These are phyloP conservation scores for Pharus latifolius DNA, from an alignment of 176 grass and related monocot species.

Conservation along the genomic window DNA sequence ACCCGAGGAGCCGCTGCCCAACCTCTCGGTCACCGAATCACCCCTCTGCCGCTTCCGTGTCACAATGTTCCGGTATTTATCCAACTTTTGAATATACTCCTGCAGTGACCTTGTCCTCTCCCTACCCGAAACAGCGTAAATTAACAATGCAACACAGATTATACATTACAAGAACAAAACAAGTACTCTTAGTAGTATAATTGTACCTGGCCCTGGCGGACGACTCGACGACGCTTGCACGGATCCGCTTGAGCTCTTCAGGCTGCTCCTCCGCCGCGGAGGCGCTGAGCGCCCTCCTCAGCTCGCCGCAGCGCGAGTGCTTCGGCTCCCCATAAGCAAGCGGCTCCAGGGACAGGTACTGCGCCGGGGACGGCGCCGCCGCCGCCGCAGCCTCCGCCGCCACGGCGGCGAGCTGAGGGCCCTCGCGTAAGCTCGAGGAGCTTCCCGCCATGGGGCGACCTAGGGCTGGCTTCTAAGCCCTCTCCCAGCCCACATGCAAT, in stretches of 20 bases:
- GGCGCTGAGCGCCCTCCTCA: constrained; percentile 38
- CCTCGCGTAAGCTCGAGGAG: neutral
- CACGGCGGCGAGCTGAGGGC: neutral
- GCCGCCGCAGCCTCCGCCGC: constrained; percentile 4
- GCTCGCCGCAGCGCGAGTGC: constrained; percentile 46
- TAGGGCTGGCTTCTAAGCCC: neutral
- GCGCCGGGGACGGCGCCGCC: constrained; percentile 20
- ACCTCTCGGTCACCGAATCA: constrained; percentile 24
- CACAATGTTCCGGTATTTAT: constrained; percentile 51
- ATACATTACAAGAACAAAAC: neutral
- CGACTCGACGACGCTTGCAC: constrained; percentile 34
- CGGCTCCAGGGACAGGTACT: constrained; percentile 51
- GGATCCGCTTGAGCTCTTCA: constrained; percentile 60
- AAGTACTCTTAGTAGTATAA: neutral
- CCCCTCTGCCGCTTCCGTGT: constrained; percentile 58
- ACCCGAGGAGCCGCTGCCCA: constrained; percentile 14
- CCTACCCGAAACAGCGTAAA: constrained; percentile 15
- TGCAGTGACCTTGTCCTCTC: constrained; percentile 47
- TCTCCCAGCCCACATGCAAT: neutral
- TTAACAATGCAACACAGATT: neutral
- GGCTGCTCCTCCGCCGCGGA: constrained; percentile 43
- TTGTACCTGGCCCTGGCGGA: constrained; percentile 43
- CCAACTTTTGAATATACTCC: constrained; percentile 51
- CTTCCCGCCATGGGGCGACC: constrained; percentile 33
- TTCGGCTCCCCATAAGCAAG: constrained; percentile 33